phyloP scores from a whole-genome alignment of 176 grass and related monocot species.

The Oryza officinalis region DNA sequence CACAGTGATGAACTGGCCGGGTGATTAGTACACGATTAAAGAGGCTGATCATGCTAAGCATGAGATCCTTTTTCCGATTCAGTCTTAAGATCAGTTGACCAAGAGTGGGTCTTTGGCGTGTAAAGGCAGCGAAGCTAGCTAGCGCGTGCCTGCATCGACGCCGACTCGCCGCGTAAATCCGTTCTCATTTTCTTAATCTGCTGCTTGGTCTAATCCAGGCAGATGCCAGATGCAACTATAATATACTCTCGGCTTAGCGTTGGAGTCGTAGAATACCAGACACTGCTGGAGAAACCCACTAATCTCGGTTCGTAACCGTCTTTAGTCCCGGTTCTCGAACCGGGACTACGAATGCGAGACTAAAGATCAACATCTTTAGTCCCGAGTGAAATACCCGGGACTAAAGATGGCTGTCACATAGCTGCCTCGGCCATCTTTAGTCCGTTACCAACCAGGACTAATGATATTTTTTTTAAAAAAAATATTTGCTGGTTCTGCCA shows the following conservation, averaged over 20 bases:
- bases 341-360: too few relatives aligned
- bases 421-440: too few relatives aligned
- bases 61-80: background rate
- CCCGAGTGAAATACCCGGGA: too few relatives aligned
- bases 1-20: too few relatives aligned
- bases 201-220: background rate
- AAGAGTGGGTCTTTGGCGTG: background rate
- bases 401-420: too few relatives aligned
- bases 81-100: background rate
- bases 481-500: too few relatives aligned
- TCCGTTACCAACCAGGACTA: too few relatives aligned
- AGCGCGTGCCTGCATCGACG: background rate
- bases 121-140: background rate
- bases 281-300: too few relatives aligned
- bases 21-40: background rate
- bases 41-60: background rate
- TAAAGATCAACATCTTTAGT: too few relatives aligned
- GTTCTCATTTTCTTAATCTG: background rate
- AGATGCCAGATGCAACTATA: background rate
- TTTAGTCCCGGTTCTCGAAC: too few relatives aligned
- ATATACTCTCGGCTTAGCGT: background rate
- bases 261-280: background rate
- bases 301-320: too few relatives aligned
- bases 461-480: too few relatives aligned
- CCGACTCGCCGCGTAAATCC: conserved; percentile 38